Conservation (phyloP, 2,329 filamentous ascomycete genomes). For the Pyrenophora teres region DNA sequence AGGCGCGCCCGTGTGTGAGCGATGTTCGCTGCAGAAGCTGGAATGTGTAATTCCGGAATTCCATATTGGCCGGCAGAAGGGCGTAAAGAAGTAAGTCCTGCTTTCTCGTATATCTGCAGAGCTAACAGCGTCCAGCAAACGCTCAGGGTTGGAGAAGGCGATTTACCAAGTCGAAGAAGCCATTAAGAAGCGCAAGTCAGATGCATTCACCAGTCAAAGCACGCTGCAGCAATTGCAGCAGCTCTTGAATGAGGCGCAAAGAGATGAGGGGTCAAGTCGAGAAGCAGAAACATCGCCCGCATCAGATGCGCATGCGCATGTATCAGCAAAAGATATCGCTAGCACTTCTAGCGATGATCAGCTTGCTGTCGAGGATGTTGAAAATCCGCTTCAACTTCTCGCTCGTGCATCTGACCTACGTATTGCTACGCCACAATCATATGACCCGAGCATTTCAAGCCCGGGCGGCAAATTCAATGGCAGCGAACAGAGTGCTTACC, state of each 20-base stretch:
- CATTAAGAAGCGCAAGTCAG: constrained; percentile 41
- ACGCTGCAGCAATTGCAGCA: constrained; percentile 51
- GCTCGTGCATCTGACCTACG: constrained; percentile 73
- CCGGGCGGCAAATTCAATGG: constrained; percentile 34
- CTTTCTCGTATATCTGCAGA: not conserved
- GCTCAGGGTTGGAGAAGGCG: constrained; percentile 74
- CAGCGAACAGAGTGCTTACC: constrained; percentile 48
- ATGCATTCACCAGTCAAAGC: constrained; percentile 25
- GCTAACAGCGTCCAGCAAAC: constrained; percentile 60
- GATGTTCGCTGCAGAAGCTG: constrained; percentile 61
- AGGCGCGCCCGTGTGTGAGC: constrained; percentile 62
- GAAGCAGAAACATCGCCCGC: constrained; percentile 5
- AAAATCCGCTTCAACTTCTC: constrained; percentile 74
- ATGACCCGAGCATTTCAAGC: constrained; percentile 31
- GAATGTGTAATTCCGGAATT: constrained; percentile 71
- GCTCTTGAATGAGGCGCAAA: constrained; percentile 56
- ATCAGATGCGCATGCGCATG: not conserved
- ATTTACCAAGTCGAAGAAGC: constrained; percentile 76
- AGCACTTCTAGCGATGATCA: constrained; percentile 45
- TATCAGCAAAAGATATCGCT: constrained; percentile 31
- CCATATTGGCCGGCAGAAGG: constrained; percentile 73
- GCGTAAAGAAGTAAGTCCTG: constrained; percentile 70
- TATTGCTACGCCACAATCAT: constrained; percentile 51
- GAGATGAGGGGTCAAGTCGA: constrained; percentile 18
- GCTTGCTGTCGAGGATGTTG: constrained; percentile 71